A percentile compares a stretch with the other conserved stretches of the same genome.
phyloP scores from a whole-genome alignment of 768 basidiomycete species.

The Russula foetens region DNA sequence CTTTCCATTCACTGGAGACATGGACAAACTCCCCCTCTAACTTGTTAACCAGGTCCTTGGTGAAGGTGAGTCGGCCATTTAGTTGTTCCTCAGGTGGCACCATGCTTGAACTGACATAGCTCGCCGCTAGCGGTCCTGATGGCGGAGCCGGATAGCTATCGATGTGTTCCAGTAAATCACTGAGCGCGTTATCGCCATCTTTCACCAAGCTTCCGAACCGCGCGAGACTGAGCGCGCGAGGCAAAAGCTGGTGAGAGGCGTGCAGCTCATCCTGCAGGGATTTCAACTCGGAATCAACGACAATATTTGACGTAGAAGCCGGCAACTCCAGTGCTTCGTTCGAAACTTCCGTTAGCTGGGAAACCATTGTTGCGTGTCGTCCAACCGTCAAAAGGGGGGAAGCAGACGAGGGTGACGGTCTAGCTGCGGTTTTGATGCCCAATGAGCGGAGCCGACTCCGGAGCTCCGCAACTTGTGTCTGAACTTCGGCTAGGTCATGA shows the following conservation, averaged over 20 bases:
- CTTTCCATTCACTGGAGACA: conserved; percentile 53
- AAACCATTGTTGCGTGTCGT: conserved; percentile 39
- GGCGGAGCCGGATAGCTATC: conserved; percentile 73
- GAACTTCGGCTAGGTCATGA: conserved; percentile 36
- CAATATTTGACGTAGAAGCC: conserved; percentile 29
- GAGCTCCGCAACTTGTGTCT: conserved; percentile 42
- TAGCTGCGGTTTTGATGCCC: conserved; percentile 46
- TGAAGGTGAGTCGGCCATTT: conserved; percentile 53
- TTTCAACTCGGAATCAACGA: conserved; percentile 48
- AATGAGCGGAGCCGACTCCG: conserved; percentile 56
- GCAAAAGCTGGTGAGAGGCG: conserved; percentile 39
- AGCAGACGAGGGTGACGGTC: conserved; percentile 31
- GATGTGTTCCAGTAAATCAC: conserved; percentile 78
- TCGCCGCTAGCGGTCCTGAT: conserved; percentile 41
- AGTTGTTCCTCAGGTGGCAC: conserved; percentile 62
- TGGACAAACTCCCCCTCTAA: conserved; percentile 35
- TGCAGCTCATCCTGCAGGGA: conserved; percentile 55
- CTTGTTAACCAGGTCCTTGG: conserved; percentile 40
- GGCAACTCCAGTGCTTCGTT: conserved; percentile 44
- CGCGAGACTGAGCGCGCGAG: conserved; percentile 46
- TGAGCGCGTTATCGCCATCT: conserved; percentile 65
- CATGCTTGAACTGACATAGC: conserved; percentile 34
- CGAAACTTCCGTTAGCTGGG: conserved; percentile 38
- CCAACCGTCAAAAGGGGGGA: conserved; percentile 45
- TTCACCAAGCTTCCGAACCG: conserved; percentile 42